Base-by-base conservation (phyloP, 2,329 filamentous ascomycete genomes). In the Botrytis tulipae region DNA sequence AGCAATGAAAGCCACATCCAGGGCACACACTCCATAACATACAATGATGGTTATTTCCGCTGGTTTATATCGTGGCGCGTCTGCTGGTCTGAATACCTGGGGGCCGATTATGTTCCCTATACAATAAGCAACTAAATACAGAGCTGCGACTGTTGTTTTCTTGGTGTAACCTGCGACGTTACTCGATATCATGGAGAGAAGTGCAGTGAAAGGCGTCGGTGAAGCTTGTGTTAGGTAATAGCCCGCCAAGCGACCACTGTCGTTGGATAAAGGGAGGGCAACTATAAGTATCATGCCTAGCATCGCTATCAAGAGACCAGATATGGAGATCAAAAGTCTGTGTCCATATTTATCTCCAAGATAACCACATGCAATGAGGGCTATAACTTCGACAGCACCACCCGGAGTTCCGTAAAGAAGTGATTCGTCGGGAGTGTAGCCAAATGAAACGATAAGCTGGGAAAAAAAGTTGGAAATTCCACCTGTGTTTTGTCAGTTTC, bases 381-480 rank as follows among this genome's bases (percentile, higher is more conserved):
- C 66, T 25, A 80, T 75, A 29, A 80, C 76, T 75, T 80, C 78
- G 12, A 80, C 75, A 10, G 75, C 78, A 25, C 80, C 80, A 7
- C 77, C 78, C 1, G 79, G 79, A 4, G 79, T 80, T 25, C 78
- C 78, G 16, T 79, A 78, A 7, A 81, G 75, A 20, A 80, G 74
- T 12, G 80, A 80, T 63, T 80, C 68, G 32, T 80, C 78, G 1
- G 79, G 70, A 20, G 77, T 80, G 73, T 80, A 82, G 12, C 80
- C 80, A 63, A 82, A 80, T 16, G 87, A 87, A 73, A 88, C 80
- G 76, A 90, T 89, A 68, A 90, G 87, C 67, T 89, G 82, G 0
- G 87, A 89, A 69, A 86, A 87, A 75, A 89, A 90, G 73, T 88
- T 89, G 0, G 84, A 84, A 67, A 89, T 87, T 22, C 88, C 88